A percentile compares a stretch with the other conserved stretches of the same genome.
phyloP scores from a whole-genome alignment of 768 basidiomycete genomes.

The Auriscalpium microsporum region DNA sequence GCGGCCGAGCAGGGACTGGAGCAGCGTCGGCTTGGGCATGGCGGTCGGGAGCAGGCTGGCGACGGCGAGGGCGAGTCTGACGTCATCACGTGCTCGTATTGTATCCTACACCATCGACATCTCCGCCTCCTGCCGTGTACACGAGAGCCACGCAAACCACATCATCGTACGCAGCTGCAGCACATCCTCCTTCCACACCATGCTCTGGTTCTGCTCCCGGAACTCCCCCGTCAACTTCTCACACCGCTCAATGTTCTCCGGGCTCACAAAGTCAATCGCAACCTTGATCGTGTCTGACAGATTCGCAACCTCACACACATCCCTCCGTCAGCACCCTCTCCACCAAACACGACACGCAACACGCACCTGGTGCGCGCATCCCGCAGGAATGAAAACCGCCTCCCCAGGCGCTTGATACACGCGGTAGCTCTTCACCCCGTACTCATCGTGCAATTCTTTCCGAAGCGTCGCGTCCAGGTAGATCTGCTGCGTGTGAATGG shows the following conservation, averaged over 20 bases:
- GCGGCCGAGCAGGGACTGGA: constrained; percentile 9
- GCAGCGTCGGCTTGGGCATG: constrained; percentile 14
- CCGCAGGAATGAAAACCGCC: constrained; percentile 93
- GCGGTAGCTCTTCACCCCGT: constrained; percentile 69
- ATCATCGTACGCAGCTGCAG: constrained; percentile 87
- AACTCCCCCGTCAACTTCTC: constrained; percentile 83
- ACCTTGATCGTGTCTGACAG: constrained; percentile 94
- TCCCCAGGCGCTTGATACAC: constrained; percentile 89
- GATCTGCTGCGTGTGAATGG: constrained; percentile 85
- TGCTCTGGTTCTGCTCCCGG: constrained; percentile 77
- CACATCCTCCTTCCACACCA: constrained; percentile 92
- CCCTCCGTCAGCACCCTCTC: neutral
- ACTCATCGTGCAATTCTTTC: constrained; percentile 54
- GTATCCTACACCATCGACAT: neutral
- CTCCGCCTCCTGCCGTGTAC: constrained; percentile 38
- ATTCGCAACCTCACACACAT: constrained; percentile 67
- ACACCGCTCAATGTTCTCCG: constrained; percentile 84
- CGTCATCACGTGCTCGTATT: too few species aligned
- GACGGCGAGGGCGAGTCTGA: too few species aligned
- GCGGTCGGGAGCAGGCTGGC: neutral
- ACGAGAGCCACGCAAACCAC: constrained; percentile 88
- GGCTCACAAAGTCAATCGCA: constrained; percentile 89
- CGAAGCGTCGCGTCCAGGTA: constrained; percentile 70
- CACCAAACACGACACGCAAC: neutral
- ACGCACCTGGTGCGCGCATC: constrained; percentile 81